Base-by-base conservation (phyloP, 192 early-diverging fungal species). In the Backusella sp. region DNA sequence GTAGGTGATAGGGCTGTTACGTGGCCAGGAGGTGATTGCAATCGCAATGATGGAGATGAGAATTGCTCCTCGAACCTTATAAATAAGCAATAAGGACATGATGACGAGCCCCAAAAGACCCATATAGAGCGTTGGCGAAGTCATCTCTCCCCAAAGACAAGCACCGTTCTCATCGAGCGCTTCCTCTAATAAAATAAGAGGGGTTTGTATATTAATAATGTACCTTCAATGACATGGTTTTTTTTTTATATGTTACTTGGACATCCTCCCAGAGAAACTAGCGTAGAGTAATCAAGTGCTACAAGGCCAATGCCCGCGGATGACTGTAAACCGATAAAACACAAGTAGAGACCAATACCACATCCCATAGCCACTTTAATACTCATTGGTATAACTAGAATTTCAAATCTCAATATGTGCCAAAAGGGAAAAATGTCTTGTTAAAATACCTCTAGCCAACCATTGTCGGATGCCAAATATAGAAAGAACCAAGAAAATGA, bases 271-370 rank as follows among this genome's bases (percentile, higher is more conserved):
- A 95, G 83, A 23, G 87, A 84, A 6, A 95, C 94, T 17, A 95
- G 68, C 3, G 92, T 95, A 0, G 93, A 81, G 4, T 80, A 70
- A 65, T 87, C 88, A 1, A 84, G 76, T 6, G 83, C 84, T 59
- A 95, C 88, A 30, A 94, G 84, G 21, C 94, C 94, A 53, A 95
- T 94, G 37, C 94, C 94, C 6, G 91, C 93, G 15, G 93, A 93
- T 21, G 86, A 89, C 74, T 94, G 92, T 74, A 93, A 75, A 6
- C 94, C 93, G 68, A 95, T 95, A 66, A 93, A 93, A 19, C 90
- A 85, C 74, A 94, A 80, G 52, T 93, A 94, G 6, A 94, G 78
- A 0, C 93, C 93, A 62, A 94, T 94, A 21, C 93, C 93, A 35
- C 90, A 86, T 23, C 87, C 90, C 8, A 90, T 92, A 23, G 93